Evolutionary conservation across 768 basidiomycete species (phyloP).

Genomic region (Leucocoprinus birnbaumii): DNA sequence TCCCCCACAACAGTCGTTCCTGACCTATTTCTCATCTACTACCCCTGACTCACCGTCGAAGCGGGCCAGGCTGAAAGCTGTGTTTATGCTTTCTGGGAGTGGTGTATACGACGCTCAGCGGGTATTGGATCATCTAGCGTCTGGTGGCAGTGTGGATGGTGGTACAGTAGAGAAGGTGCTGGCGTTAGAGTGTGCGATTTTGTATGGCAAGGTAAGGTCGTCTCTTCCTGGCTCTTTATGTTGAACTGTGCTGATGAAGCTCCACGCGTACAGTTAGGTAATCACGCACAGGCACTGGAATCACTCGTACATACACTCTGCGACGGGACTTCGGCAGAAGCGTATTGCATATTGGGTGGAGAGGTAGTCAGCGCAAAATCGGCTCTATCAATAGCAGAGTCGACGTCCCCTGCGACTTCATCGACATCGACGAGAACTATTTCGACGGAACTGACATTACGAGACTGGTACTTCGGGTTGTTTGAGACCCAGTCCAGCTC

Average conservation of each 20-base stretch:
- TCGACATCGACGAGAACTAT: background rate
- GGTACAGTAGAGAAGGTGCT: constrained; percentile 57
- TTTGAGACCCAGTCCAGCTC: constrained; percentile 28
- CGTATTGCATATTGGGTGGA: constrained; percentile 82
- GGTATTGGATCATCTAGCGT: constrained; percentile 39
- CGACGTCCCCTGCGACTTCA: background rate
- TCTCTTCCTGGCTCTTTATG: background rate
- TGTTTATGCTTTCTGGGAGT: constrained; percentile 82
- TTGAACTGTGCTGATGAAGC: background rate
- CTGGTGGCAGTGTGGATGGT: constrained; percentile 8
- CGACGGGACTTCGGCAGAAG: constrained; percentile 78
- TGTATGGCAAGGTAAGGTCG: constrained; percentile 81
- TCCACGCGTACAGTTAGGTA: constrained; percentile 27
- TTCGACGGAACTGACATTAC: constrained; percentile 36
- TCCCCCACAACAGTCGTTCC: constrained; percentile 38
- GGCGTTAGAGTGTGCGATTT: constrained; percentile 70
- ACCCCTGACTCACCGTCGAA: constrained; percentile 80
- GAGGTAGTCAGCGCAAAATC: constrained; percentile 63
- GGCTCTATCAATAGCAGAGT: constrained; percentile 46
- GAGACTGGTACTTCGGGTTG: constrained; percentile 50
- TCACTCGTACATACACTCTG: constrained; percentile 66
- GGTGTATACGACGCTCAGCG: constrained; percentile 55
- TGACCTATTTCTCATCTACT: constrained; percentile 79
- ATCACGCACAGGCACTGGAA: constrained; percentile 62
- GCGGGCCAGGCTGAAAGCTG: constrained; percentile 64